A percentile compares a stretch with the other conserved stretches of the same genome.
phyloP scores from a whole-genome alignment of 257 asterid species.

The Nyctanthes arbortristis region DNA sequence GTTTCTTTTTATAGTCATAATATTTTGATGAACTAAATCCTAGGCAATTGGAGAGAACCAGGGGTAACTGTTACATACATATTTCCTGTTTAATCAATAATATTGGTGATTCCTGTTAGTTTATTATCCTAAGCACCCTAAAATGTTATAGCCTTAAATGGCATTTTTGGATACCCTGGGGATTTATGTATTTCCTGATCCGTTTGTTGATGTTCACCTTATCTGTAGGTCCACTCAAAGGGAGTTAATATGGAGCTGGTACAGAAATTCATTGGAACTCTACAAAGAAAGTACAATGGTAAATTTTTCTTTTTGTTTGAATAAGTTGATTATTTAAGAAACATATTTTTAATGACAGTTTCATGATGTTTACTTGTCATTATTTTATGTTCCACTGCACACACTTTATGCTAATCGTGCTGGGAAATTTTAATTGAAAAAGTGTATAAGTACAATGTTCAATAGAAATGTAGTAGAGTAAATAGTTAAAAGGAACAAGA shows the following conservation, averaged over 20 bases:
- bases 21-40: background rate
- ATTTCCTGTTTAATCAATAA: background rate
- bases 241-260: slow-evolving; percentile 74
- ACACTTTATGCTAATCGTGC: background rate
- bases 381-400: background rate
- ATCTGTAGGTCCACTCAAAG: slow-evolving; percentile 81
- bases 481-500: background rate
- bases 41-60: slow-evolving; percentile 7
- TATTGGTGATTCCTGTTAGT: slow-evolving; percentile 8
- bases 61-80: background rate
- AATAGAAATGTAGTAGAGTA: slow-evolving; percentile 5
- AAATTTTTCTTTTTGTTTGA: slow-evolving; percentile 19
- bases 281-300: slow-evolving; percentile 65
- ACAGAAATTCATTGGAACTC: slow-evolving; percentile 58
- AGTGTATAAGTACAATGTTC: background rate
- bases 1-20: background rate
- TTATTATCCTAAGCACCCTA: background rate
- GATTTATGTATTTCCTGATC: slow-evolving; percentile 18
- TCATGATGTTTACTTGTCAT: background rate
- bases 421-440: slow-evolving; percentile 6
- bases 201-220: slow-evolving; percentile 17
- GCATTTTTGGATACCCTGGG: slow-evolving; percentile 1
- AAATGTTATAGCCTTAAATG: background rate
- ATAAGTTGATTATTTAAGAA: background rate
- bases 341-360: slow-evolving; percentile 4